Percentiles rank a stretch among this genome's conserved stretches.
Conservation (phyloP, 305 asterid species). For the Fraxinus nigra region DNA sequence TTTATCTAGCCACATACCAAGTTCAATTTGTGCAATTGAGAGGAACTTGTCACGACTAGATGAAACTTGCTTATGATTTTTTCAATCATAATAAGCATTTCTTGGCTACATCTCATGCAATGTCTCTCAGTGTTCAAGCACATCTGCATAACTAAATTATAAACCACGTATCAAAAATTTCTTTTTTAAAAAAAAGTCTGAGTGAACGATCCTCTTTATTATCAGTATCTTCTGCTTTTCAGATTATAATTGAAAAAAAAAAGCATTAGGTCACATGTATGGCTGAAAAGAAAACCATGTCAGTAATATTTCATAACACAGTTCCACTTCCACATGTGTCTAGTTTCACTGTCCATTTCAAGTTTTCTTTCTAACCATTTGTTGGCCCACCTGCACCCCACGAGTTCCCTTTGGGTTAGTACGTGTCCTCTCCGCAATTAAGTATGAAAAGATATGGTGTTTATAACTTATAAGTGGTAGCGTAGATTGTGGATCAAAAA, state of each 20-base stretch:
- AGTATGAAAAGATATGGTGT: not conserved
- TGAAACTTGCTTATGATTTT: not conserved
- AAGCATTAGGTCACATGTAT: slow-evolving; percentile 14
- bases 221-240: not conserved
- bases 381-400: slow-evolving; percentile 24
- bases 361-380: not conserved
- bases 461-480: slow-evolving; percentile 14
- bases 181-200: not conserved
- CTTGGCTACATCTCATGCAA: not conserved
- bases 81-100: slow-evolving; percentile 19
- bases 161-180: not conserved
- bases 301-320: not conserved
- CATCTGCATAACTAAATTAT: not conserved
- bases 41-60: not conserved
- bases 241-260: slow-evolving; percentile 12
- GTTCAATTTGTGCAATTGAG: not conserved
- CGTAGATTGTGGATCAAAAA: slow-evolving; percentile 46
- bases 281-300: slow-evolving; percentile 10
- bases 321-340: not conserved
- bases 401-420: not conserved
- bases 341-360: slow-evolving; percentile 23
- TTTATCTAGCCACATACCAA: not conserved
- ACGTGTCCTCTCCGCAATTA: slow-evolving; percentile 24
- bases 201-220: not conserved
- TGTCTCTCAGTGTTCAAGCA: slow-evolving; percentile 23